phyloP scores from a whole-genome alignment of 106 monocot genomes.

The Posidonia australis region DNA sequence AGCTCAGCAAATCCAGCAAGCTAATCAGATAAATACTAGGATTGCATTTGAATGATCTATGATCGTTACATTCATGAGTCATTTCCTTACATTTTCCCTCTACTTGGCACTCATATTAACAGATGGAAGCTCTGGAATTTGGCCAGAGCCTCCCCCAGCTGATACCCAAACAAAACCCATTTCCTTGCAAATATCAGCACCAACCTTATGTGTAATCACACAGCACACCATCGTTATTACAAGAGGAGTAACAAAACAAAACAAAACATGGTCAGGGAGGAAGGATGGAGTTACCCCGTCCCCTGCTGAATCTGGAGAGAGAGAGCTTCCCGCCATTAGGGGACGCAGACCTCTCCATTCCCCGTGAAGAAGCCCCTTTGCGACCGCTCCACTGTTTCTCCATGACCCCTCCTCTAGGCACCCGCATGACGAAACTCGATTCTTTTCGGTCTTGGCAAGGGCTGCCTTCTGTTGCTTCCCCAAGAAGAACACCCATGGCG shows the following conservation, averaged over 20 bases:
- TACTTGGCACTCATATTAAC: too few species aligned
- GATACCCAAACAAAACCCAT: too few species aligned
- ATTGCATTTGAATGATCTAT: too few species aligned
- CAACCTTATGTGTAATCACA: too few species aligned
- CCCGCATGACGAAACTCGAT: neutral
- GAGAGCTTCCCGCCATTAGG: neutral
- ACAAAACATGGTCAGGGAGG: neutral
- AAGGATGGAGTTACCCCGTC: neutral
- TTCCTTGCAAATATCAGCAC: too few species aligned
- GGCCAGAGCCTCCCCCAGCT: too few species aligned
- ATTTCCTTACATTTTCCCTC: too few species aligned
- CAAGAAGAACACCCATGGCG: neutral
- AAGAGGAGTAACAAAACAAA: neutral
- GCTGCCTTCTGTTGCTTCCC: neutral
- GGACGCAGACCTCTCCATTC: neutral
- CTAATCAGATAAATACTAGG: too few species aligned
- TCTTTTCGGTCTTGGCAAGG: neutral
- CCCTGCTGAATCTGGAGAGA: neutral
- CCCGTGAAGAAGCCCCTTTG: neutral
- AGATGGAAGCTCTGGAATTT: too few species aligned
- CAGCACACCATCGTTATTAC: too few species aligned
- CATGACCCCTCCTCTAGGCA: neutral
- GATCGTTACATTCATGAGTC: too few species aligned
- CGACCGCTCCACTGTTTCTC: slow-evolving; percentile 1
- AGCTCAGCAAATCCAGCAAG: too few species aligned